phyloP scores from a whole-genome alignment of 345 rosid species.

The Citrus mangshanensis region DNA sequence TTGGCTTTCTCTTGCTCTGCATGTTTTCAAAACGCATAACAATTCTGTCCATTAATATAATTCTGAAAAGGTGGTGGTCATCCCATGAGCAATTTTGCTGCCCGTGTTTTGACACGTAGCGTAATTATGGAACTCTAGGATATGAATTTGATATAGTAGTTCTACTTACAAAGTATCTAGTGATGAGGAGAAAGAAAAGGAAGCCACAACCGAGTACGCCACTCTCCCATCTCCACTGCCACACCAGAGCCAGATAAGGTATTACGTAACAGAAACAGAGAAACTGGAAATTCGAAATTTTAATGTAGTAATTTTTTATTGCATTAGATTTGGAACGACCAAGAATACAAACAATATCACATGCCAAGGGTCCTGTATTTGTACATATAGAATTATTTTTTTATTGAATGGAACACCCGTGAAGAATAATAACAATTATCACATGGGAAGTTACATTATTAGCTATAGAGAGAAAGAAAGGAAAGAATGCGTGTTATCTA shows the following conservation, averaged over 20 bases:
- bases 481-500: neutral
- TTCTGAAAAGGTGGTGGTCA: no score
- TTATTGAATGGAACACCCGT: conserved; percentile 15
- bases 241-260: conserved; percentile 6
- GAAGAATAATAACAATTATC: conserved; percentile 31
- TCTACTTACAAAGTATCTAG: conserved; percentile 65
- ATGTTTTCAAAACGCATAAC: neutral
- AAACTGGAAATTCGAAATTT: neutral
- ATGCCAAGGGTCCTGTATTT: no score
- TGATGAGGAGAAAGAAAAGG: conserved; percentile 68
- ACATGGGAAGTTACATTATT: neutral
- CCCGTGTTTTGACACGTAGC: no score
- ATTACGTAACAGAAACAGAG: neutral
- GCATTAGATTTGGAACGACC: neutral
- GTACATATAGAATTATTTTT: neutral
- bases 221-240: conserved; percentile 98
- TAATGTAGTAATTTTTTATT: neutral
- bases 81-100: no score
- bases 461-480: neutral
- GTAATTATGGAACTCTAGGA: neutral
- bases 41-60: no score
- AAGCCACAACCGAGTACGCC: conserved; percentile 70
- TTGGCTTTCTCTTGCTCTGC: conserved; percentile 82
- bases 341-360: no score
- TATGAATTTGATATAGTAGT: neutral